A percentile compares a stretch with the other conserved stretches of the same genome.
Conservation (phyloP, 805 yeast species). For the Kazachstania martiniae region DNA sequence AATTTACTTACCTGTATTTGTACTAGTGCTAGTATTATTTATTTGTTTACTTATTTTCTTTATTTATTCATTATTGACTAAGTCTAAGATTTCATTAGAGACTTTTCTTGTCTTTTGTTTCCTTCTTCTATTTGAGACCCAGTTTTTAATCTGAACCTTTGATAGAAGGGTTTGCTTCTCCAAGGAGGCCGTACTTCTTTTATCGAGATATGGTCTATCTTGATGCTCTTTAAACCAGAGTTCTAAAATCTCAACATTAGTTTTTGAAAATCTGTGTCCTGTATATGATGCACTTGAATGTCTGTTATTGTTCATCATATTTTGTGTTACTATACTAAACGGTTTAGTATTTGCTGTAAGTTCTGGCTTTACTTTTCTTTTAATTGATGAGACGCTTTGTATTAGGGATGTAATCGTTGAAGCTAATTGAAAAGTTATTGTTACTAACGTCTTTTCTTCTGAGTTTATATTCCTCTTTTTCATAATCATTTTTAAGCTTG, state of each 20-base stretch:
- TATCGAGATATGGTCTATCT: constrained; percentile 13
- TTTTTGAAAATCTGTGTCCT: constrained; percentile 14
- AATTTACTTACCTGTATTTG: no score
- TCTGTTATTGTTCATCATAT: constrained; percentile 6
- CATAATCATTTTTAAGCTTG: constrained; percentile 1
- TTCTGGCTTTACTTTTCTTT: neutral
- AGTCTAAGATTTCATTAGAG: constrained; percentile 7
- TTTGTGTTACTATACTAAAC: constrained; percentile 12
- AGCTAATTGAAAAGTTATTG: constrained; percentile 8
- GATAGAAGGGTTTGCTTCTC: constrained; percentile 10
- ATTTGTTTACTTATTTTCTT: neutral
- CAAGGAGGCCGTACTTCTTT: constrained; percentile 4
- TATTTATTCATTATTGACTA: constrained; percentile 3
- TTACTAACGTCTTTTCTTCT: constrained; percentile 4
- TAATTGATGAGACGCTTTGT: constrained; percentile 1
- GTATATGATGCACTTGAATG: constrained; percentile 7
- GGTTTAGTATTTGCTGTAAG: neutral
- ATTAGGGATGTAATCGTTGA: constrained; percentile 5
- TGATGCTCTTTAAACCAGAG: constrained; percentile 11
- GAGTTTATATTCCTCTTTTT: constrained; percentile 1
- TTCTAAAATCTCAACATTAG: constrained; percentile 8
- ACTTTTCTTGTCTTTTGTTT: constrained; percentile 11
- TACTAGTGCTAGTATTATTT: no score
- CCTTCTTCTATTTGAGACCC: constrained; percentile 22
- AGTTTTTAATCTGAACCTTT: constrained; percentile 17